These are phyloP conservation scores for Cyberlindnera euphorbiiphila DNA, from an alignment of 805 yeast genomes.

Conservation along the genomic window DNA sequence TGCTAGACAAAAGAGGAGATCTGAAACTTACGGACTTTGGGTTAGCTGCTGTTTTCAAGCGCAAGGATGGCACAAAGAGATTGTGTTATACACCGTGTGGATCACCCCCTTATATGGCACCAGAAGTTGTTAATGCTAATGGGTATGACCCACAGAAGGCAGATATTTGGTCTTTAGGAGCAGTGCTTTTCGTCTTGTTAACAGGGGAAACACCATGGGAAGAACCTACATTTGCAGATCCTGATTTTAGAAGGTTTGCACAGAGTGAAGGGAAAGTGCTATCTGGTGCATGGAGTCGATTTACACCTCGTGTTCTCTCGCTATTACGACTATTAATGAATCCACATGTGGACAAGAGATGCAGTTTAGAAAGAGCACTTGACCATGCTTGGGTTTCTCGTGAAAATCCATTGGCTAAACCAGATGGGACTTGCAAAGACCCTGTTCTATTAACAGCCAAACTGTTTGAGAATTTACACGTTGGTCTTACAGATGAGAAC, in stretches of 20 bases:
- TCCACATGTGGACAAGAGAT: conserved; percentile 43
- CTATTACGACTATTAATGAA: conserved; percentile 50
- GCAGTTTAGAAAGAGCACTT: conserved; percentile 37
- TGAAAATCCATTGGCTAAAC: conserved; percentile 39
- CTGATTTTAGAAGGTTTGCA: conserved; percentile 40
- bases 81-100: conserved; percentile 56
- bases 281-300: conserved; percentile 50
- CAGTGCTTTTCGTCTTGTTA: conserved; percentile 56
- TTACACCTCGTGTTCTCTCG: conserved; percentile 47
- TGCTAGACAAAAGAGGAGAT: conserved; percentile 60
- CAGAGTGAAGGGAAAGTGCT: conserved; percentile 43
- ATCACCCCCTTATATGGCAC: conserved; percentile 77
- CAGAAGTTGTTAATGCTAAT: conserved; percentile 48
- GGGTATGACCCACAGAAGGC: conserved; percentile 55
- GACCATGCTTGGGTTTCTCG: conserved; percentile 54
- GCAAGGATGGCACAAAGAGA: conserved; percentile 43
- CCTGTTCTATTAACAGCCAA: conserved; percentile 47
- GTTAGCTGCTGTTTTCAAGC: conserved; percentile 56
- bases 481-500: conserved; percentile 50
- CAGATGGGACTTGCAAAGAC: conserved; percentile 49
- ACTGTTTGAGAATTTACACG: conserved; percentile 47
- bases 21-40: conserved; percentile 78
- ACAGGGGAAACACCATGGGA: conserved; percentile 75
- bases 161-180: conserved; percentile 71
- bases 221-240: conserved; percentile 51